Evolutionary conservation across 1,284 basidiomycete genomes (phyloP).

Genomic region (Phenoliferia sp.): DNA sequence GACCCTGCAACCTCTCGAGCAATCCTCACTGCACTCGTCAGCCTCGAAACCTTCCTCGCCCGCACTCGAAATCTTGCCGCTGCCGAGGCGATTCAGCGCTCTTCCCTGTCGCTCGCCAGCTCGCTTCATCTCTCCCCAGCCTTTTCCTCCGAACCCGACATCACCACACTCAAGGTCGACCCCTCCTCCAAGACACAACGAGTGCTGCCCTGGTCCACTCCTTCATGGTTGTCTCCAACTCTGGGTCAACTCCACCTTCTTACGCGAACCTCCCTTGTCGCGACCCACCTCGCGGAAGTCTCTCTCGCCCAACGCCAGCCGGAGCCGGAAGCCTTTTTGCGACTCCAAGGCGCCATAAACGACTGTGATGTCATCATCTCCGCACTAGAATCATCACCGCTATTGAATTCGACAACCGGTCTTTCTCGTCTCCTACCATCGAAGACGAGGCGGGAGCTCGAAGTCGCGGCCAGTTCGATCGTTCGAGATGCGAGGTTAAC

Average conservation of each 20-base stretch:
- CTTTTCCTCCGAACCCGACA: not conserved
- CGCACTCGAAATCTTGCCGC: conserved; percentile 12
- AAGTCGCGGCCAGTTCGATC: not conserved
- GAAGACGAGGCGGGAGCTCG: not conserved
- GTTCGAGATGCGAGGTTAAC: conserved; percentile 2
- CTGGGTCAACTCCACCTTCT: not conserved
- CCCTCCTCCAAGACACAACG: not conserved
- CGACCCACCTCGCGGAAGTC: conserved; percentile 29
- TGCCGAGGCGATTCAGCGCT: conserved; percentile 9
- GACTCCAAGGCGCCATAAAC: conserved; percentile 2
- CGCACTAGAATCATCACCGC: not conserved
- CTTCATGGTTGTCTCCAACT: not conserved
- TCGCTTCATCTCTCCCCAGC: conserved; percentile 1
- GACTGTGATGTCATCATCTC: not conserved
- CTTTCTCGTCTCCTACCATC: not conserved
- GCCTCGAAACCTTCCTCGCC: conserved; percentile 27
- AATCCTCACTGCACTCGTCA: conserved; percentile 22
- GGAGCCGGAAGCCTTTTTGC: not conserved
- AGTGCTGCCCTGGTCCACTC: not conserved
- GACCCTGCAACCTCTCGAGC: conserved; percentile 19
- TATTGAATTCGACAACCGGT: not conserved
- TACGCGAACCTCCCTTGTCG: conserved; percentile 21
- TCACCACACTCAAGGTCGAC: not conserved
- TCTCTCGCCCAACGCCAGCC: conserved; percentile 8
- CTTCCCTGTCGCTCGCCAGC: conserved; percentile 12